Percentiles rank a stretch among this genome's conserved stretches.
Evolutionary conservation across 2,329 filamentous ascomycete species (phyloP).

Genomic region (Lasiodiplodia theobromae): DNA sequence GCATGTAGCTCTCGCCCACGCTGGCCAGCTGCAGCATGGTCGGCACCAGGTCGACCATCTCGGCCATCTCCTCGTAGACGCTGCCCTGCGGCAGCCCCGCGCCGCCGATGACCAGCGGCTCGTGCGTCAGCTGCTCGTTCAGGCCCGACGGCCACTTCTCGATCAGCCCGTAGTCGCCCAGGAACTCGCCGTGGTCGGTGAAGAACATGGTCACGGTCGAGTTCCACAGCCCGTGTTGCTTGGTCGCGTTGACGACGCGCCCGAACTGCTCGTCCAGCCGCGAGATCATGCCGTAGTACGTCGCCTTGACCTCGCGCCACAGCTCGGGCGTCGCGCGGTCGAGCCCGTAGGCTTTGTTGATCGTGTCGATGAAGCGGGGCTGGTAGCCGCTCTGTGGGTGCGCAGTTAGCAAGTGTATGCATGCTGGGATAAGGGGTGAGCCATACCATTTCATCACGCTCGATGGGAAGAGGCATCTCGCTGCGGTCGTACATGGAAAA

Average conservation of each 20-base stretch:
- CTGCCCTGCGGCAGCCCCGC: slow-evolving; percentile 49
- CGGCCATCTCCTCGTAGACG: slow-evolving; percentile 45
- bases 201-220: slow-evolving; percentile 55
- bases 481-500: slow-evolving; percentile 56
- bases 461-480: slow-evolving; percentile 34
- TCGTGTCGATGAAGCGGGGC: slow-evolving; percentile 51
- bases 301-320: slow-evolving; percentile 55
- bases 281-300: slow-evolving; percentile 58
- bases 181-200: slow-evolving; percentile 56
- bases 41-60: slow-evolving; percentile 57
- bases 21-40: slow-evolving; percentile 52
- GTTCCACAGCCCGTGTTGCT: slow-evolving; percentile 47
- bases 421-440: slow-evolving; percentile 38
- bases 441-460: not conserved
- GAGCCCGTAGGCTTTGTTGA: slow-evolving; percentile 50
- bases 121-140: slow-evolving; percentile 51
- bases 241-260: slow-evolving; percentile 45
- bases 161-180: slow-evolving; percentile 57
- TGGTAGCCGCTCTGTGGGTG: slow-evolving; percentile 51
- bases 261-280: slow-evolving; percentile 57
- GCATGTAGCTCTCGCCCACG: slow-evolving; percentile 49
- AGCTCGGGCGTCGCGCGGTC: slow-evolving; percentile 50
- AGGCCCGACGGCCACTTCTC: slow-evolving; percentile 56
- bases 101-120: slow-evolving; percentile 55
- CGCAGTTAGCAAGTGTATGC: not conserved